Base-by-base conservation (phyloP, 2,329 filamentous ascomycete genomes). In the Aspergillus sp. region DNA sequence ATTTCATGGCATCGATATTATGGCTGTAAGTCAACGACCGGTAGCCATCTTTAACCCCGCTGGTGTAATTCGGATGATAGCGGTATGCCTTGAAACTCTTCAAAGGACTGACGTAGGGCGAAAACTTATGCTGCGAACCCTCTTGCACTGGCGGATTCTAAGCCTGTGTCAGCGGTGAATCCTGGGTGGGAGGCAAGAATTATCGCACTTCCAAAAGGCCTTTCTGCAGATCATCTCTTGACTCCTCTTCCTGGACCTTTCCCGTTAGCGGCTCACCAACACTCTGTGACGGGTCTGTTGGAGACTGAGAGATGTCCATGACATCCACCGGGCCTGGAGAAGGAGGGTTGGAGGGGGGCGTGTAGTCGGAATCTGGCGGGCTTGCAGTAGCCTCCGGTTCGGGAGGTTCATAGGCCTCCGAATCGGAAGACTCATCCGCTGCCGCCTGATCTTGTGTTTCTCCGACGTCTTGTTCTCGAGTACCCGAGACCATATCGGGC, bases 11-110 rank as follows among this genome's bases (percentile, higher is more conserved):
- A 68, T 97, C 86, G 72, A 99, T 96, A 62, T 86, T 87, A 73
- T 96, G 89, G 75, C 90, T 97, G 76, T 93, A 97, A 41, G 92
- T 97, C 77, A 95, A 80, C 58, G 94, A 97, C 67, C 88, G 87
- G 67, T 91, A 87, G 41, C 93, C 93, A 57, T 87, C 88, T 51
- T 83, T 70, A 52, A 96, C 85, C 52, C 83, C 77, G 46, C 87
- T 72, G 59, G 79, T 77, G 73, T 86, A 97, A 47, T 83, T 78
- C 29, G 90, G 89, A 68, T 97, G 92, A 69, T 93, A 97, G 62
- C 93, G 90, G 74, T 89, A 99, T 34, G 89, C 88, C 70, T 86
- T 90, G 72, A 97, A 97, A 62, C 83, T 82, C 61, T 83, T 85
- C 55, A 99, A 78, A 29, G 91, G 89, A 66, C 91, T 96, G 66